phyloP scores from a whole-genome alignment of 2,329 filamentous ascomycete genomes.

The Tolypocladium album region DNA sequence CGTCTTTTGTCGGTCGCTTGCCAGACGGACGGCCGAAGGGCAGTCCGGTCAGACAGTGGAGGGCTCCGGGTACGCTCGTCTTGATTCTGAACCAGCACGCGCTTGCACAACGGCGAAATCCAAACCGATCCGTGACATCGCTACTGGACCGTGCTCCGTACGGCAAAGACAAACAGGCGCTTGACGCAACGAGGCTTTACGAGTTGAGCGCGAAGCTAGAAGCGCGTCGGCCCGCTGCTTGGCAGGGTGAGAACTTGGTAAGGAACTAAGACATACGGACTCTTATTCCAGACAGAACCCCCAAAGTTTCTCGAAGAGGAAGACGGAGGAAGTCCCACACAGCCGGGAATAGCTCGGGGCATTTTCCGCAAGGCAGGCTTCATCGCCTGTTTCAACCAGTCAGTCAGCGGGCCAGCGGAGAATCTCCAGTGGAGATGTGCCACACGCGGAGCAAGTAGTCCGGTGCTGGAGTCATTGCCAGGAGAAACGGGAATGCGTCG shows the following conservation, averaged over 20 bases:
- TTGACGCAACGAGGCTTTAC: background rate
- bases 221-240: background rate
- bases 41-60: no score
- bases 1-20: background rate
- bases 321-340: background rate
- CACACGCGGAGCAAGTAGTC: background rate
- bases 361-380: background rate
- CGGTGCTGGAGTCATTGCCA: background rate
- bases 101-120: no score
- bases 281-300: no score
- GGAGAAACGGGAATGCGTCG: no score
- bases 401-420: background rate
- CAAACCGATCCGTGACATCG: no score
- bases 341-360: background rate
- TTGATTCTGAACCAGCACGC: no score
- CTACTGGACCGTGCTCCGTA: no score
- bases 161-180: background rate
- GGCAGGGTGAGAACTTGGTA: background rate
- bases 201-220: background rate
- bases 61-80: no score
- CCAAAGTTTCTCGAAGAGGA: no score
- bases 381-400: background rate
- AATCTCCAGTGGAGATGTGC: background rate
- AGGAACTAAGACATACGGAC: background rate
- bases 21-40: no score